Evolutionary conservation across 1,139 yeast species (phyloP), one percentile per base, ranked within the genome.

Genomic region (Scheffersomyces lignicola): DNA sequence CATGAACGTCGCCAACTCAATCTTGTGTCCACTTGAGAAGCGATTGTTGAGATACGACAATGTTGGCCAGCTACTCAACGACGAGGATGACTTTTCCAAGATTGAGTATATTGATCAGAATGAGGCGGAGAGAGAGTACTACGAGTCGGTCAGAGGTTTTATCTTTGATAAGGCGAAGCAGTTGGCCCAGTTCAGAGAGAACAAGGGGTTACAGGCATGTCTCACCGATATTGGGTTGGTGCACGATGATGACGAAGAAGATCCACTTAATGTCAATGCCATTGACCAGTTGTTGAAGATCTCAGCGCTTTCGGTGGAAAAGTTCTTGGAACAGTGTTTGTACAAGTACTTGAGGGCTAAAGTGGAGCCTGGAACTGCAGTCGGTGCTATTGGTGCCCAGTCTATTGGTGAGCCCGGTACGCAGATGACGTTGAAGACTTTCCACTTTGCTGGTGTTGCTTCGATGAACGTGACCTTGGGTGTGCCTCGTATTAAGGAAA

Each of bases 391-490:
- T 65, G 98, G 98, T 45, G 98, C 98, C 0, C 98, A 92, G 56
- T 87, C 96, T 23, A 92, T 92, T 68, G 98, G 98, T 66, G 98
- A 92, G 56, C 98, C 98, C 8, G 98, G 98, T 63, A 92, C 98
- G 1, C 98, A 92, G 64, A 92, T 92, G 98, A 92, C 98, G 7
- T 75, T 92, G 64, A 92, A 92, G 65, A 92, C 98, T 54, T 92
- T 92, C 87, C 98, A 92, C 71, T 92, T 92, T 73, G 98, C 98
- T 52, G 98, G 98, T 73, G 98, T 92, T 40, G 98, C 98, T 21
- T 86, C 96, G 32, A 92, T 92, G 98, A 92, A 92, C 69, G 96
- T 92, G 48, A 92, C 98, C 0, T 76, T 92, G 49, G 98, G 98
- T 78, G 98, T 92, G 32, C 98, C 98, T 26, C 96, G 98, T 76